Base-by-base conservation (phyloP, 176 grass and related monocot species). In the Lolium rigidum region DNA sequence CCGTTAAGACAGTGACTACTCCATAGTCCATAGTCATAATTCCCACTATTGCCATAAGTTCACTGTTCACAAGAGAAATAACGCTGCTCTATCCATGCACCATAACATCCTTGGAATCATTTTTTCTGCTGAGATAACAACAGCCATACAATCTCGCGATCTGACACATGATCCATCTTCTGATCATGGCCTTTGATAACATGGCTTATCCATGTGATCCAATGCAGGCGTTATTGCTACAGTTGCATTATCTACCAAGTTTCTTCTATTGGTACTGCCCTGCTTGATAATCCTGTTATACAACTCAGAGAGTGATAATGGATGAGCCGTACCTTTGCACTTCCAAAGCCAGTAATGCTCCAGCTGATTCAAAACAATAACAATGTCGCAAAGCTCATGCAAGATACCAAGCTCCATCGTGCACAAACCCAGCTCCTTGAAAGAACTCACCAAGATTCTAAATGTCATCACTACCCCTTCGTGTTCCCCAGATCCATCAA, bases 21-120 rank as follows among this genome's bases (percentile, higher is more conserved):
- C 96, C 96, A 77, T 94, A 98, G 52, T n/a, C 96, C 96, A 77
- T 94, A 98, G 52, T 98, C 96, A 10, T 92, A 94, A 76, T 98
- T 93, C 95, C 96, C 31, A 3, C 31, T 35, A 35, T 35, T 98
- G 95, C 92, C 95, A 98, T 54, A 97, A 77, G 88, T 91, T 78
- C 1, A 44, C 78, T 77, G 88, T 91, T 78, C 1, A 44, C 78
- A 7, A 8, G 62, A 80, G 82, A 75, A 77, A 70, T 78, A 10
- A 1, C 13, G 35, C 65, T 61, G 10, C 56, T 10, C 20, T 66
- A 20, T 74, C 78, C 78, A 55, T 79, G 62, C 71, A 69, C 11
- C 4, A 18, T 20, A 13, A 43, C 26, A 83, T 69, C 55, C 31
- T 74, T 58, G 11, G 55, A 24, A 60, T 22, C 17, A 9, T 74